Evolutionary conservation across 805 yeast species (phyloP).

Genomic region (Metschnikowia chrysomelidarum): DNA sequence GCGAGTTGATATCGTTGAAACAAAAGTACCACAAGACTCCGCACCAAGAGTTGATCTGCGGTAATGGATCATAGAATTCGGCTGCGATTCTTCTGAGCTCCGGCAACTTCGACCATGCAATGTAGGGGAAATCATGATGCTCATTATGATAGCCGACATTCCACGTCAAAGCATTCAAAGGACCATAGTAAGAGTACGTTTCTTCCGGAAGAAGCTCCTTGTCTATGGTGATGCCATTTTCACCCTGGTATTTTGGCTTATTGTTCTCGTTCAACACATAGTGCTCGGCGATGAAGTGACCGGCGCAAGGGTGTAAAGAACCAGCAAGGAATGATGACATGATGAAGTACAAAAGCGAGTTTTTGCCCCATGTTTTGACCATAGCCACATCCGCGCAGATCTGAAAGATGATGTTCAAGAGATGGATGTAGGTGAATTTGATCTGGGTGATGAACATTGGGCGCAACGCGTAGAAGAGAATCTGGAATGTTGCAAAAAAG

Average conservation of each 20-base stretch:
- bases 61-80: slow-evolving; percentile 81
- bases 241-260: slow-evolving; percentile 27
- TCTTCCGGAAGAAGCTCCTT: slow-evolving; percentile 55
- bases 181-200: slow-evolving; percentile 87
- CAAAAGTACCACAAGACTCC: slow-evolving; percentile 73
- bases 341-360: slow-evolving; percentile 63
- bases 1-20: slow-evolving; percentile 59
- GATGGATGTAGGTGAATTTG: slow-evolving; percentile 71
- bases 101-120: slow-evolving; percentile 84
- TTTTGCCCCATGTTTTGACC: slow-evolving; percentile 60
- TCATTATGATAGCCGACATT: slow-evolving; percentile 94
- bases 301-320: slow-evolving; percentile 90
- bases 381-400: slow-evolving; percentile 55
- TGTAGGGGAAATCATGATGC: slow-evolving; percentile 93
- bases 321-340: slow-evolving; percentile 86
- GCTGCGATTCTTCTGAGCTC: slow-evolving; percentile 61
- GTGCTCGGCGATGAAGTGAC: slow-evolving; percentile 95
- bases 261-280: slow-evolving; percentile 64
- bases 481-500: slow-evolving; percentile 86
- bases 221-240: slow-evolving; percentile 27
- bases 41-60: slow-evolving; percentile 74
- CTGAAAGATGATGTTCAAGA: slow-evolving; percentile 64
- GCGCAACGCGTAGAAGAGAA: slow-evolving; percentile 83
- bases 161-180: slow-evolving; percentile 76
- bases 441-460: slow-evolving; percentile 84